Evolutionary conservation across 2,329 filamentous ascomycete genomes (phyloP), one percentile per base, ranked within the genome.

Genomic region (Pseudogymnoascus sp.): DNA sequence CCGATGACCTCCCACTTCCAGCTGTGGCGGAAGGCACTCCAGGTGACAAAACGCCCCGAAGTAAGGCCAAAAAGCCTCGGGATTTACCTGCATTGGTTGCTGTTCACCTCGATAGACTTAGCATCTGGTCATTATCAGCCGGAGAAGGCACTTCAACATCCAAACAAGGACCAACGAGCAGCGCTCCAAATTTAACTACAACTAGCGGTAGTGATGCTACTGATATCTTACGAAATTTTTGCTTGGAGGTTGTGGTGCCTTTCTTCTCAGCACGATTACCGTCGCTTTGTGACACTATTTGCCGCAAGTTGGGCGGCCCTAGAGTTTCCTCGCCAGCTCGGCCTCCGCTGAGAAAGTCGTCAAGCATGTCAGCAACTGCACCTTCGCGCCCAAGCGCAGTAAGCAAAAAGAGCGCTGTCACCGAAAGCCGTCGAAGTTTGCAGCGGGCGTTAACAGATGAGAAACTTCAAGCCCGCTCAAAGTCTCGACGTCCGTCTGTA

Each of bases 201-300:
- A 14, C 49, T 34, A 28, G 49, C 14, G 49, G 49, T 34, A 56
- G 49, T 34, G 59, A 68, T 63, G 66, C 67, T 36, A 69, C 72
- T 31, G 89, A 93, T 70, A 84, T 88, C 5, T 77, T 93, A 5
- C 85, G 83, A 66, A 87, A 89, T 72, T 95, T 93, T 71, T 93
- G 89, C 70, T 80, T 90, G 14, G 90, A 95, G 71, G 88, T 95
- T 42, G 86, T 95, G 68, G 78, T 91, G 49, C 90, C 90, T 36
- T 93, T 93, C 75, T 95, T 91, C 72, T 87, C 88, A 36, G 84
- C 89, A 12, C 86, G 90, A 36, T 78, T 93, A n/a, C 89, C 89
- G 1, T 84, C 88, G 37, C 78, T 87, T 12, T 91, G 89, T 69
- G 82, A 86, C 56, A 79, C 81, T 3, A 85, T 93, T 64, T 91